phyloP scores from a whole-genome alignment of 116 monocot genomes.

The Posidonia oceanica region DNA sequence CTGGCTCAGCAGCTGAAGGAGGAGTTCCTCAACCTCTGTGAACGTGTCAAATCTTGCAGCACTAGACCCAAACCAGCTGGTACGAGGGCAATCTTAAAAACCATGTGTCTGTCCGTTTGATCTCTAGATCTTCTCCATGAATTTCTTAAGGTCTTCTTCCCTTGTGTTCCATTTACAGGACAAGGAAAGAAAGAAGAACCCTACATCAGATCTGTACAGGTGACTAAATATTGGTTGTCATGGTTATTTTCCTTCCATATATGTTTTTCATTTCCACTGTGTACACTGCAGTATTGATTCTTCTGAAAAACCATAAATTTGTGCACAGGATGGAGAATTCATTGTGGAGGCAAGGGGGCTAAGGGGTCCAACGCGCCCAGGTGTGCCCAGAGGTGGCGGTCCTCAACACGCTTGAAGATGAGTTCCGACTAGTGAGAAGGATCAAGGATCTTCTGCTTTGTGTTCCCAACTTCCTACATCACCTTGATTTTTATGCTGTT shows the following conservation, averaged over 20 bases:
- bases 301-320: neutral
- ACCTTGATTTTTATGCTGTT: too few relatives aligned
- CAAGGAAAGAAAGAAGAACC: neutral
- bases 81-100: neutral
- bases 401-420: neutral
- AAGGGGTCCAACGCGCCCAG: slow-evolving; percentile 4
- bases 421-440: too few relatives aligned
- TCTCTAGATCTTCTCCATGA: neutral
- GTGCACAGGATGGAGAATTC: neutral
- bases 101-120: neutral
- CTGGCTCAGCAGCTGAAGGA: slow-evolving; percentile 8
- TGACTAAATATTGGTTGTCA: neutral
- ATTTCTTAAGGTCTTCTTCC: too few relatives aligned
- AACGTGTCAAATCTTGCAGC: neutral
- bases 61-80: neutral
- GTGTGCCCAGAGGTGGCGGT: slow-evolving; percentile 3
- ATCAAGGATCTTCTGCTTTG: too few relatives aligned
- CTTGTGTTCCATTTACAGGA: neutral
- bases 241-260: neutral
- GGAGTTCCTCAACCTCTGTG: neutral
- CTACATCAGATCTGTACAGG: slow-evolving; percentile 1
- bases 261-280: neutral
- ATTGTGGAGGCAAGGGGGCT: neutral
- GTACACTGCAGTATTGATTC: neutral
- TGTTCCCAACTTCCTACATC: too few relatives aligned